Percentiles rank a stretch among this genome's conserved stretches.
phyloP scores from a whole-genome alignment of 139 green algal species.

The Asterochloris erici region DNA sequence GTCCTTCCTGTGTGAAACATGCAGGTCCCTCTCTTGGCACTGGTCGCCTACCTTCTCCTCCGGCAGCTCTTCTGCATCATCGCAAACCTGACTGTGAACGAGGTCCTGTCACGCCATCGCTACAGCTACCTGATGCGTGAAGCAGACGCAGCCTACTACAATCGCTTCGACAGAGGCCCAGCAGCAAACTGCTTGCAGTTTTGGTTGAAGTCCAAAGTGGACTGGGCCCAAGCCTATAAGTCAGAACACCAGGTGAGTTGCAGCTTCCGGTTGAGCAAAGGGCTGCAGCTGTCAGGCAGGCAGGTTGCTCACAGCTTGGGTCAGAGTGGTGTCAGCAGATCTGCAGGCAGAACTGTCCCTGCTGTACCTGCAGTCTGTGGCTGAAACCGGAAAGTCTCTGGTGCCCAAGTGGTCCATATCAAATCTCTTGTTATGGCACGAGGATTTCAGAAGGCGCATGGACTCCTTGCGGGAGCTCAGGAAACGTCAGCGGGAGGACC shows the following conservation, averaged over 20 bases:
- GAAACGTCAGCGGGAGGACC: not conserved
- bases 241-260: constrained; percentile 2
- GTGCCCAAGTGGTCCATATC: not conserved
- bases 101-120: constrained; percentile 45
- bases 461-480: not conserved
- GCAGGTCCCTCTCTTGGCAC: constrained; percentile 30
- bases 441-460: constrained; percentile 13
- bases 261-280: not conserved
- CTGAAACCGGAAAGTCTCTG: constrained; percentile 1
- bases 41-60: constrained; percentile 24
- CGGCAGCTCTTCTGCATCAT: constrained; percentile 39
- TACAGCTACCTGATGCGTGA: constrained; percentile 50
- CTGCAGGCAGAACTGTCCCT: not conserved
- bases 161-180: constrained; percentile 44
- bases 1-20: not conserved
- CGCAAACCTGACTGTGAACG: constrained; percentile 66
- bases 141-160: constrained; percentile 25
- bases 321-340: not conserved
- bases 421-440: not conserved
- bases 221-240: constrained; percentile 9
- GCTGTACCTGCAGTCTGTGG: not conserved
- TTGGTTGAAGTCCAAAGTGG: constrained; percentile 4
- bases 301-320: not conserved
- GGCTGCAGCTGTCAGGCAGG: not conserved
- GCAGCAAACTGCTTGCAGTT: constrained; percentile 36